Evolutionary conservation across 2,329 filamentous ascomycete genomes (phyloP).

Genomic region (Exophiala oligosperma): DNA sequence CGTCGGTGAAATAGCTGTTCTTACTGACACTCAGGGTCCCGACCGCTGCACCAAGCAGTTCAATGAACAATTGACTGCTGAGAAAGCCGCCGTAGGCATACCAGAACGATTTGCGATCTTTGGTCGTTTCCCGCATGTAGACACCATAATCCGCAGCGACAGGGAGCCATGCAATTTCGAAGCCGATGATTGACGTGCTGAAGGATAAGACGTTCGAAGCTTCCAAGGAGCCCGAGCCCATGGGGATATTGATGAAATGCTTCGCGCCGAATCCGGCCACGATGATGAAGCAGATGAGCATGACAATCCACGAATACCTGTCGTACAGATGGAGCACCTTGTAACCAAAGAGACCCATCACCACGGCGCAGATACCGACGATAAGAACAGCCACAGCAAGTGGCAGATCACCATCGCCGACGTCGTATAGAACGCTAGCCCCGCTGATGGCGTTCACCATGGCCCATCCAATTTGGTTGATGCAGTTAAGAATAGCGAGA

Average conservation of each 20-base stretch:
- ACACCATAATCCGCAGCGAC: constrained; percentile 11
- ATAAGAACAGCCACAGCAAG: constrained; percentile 28
- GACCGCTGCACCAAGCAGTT: constrained; percentile 22
- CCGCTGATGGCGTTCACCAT: constrained; percentile 26
- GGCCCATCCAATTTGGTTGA: constrained; percentile 27
- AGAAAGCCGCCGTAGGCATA: constrained; percentile 9
- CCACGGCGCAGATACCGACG: constrained; percentile 22
- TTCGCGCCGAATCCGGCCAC: constrained; percentile 27
- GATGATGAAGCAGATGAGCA: constrained; percentile 26
- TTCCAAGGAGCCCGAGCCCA: constrained; percentile 3
- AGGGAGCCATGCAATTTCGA: constrained; percentile 28
- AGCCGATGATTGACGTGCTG: constrained; percentile 30
- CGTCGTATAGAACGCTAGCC: constrained; percentile 28
- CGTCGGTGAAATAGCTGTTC: constrained; percentile 15
- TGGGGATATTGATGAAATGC: constrained; percentile 18
- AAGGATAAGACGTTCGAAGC: constrained; percentile 27
- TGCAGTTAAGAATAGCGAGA: constrained; percentile 24
- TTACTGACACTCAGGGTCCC: constrained; percentile 15
- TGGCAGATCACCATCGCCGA: constrained; percentile 27
- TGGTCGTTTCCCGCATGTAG: constrained; percentile 9
- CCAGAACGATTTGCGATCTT: neutral
- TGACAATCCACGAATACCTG: constrained; percentile 23
- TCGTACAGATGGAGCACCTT: constrained; percentile 10
- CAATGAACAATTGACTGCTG: constrained; percentile 17
- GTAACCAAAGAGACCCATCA: constrained; percentile 30